phyloP scores from a whole-genome alignment of 305 asterid genomes.

The Solanum aculeatissimum region DNA sequence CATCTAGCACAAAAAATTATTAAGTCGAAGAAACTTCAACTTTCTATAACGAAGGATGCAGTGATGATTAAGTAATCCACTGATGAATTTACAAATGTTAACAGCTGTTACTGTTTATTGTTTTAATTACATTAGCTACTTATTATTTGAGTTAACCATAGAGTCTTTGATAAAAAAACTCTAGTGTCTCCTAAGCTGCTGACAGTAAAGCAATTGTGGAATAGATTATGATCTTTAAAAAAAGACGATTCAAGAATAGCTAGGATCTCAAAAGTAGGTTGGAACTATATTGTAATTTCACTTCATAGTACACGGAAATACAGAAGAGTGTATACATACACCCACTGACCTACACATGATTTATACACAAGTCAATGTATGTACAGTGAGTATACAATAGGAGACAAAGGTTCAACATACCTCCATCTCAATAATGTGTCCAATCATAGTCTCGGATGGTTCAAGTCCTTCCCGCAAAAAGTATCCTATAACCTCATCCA shows the following conservation, averaged over 20 bases:
- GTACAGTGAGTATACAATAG: neutral
- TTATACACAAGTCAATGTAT: neutral
- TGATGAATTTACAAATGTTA: neutral
- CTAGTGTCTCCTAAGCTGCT: neutral
- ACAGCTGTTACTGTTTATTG: neutral
- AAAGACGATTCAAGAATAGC: neutral
- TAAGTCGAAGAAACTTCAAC: neutral
- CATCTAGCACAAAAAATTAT: constrained; percentile 37
- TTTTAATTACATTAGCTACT: neutral
- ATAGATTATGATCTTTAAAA: neutral
- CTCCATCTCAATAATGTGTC: constrained; percentile 97
- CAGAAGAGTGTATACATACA: neutral
- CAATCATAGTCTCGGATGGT: constrained; percentile 96
- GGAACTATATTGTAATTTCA: neutral
- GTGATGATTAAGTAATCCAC: neutral
- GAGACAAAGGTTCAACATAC: constrained; percentile 16
- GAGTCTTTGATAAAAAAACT: neutral
- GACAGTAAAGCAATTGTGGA: neutral
- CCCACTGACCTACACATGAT: neutral
- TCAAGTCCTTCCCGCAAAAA: constrained; percentile 84
- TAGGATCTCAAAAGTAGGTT: neutral
- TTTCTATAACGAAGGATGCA: neutral
- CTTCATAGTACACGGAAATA: neutral
- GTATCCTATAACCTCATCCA: constrained; percentile 64
- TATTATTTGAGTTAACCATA: neutral